Base-by-base conservation (phyloP, 345 rosid genomes). In the Populus euphratica region DNA sequence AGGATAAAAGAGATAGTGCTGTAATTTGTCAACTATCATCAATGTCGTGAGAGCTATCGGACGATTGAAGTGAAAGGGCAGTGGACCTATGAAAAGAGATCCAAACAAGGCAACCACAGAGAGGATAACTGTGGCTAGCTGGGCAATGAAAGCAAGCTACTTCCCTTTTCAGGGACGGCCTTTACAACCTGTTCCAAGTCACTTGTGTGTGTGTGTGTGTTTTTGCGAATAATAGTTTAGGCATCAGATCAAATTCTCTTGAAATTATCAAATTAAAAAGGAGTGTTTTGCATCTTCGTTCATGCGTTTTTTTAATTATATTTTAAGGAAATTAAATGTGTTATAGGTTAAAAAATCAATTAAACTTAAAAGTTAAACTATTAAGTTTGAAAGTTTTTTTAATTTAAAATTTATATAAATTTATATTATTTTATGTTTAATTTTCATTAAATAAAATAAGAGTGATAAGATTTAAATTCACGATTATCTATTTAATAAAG, bases 401-500 rank as follows among this genome's bases (percentile, higher is more conserved):
- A 31, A 31, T 2, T 31, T 31, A 0, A 31, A 31, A 31, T 2
- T 31, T 31, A 31, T 2, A 31, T 2, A 31, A 0, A 0, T 31
- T 0, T 31, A 31, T 31, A 33, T 33, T 33, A 33, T 33, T 33
- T 33, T 33, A 0, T 33, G 0, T 4, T 33, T 33, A 33, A 3
- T 33, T 3, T 33, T 33, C 4, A 33, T 33, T 33, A 4, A 33
- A 0, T 33, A 4, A 0, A 33, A 33, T 4, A 5, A 33, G 0
- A 33, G 0, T 33, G 0, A 0, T 33, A 4, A 33, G 0, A 33
- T 33, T 33, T 33, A 0, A 33, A 33, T 4, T 33, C 5, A 0
- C 0, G 5, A 33, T 0, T 3, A 33, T 0, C 0, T 4, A 0
- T 0, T 33, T 0, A 33, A 33, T 33, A 33, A 33, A 0, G 0